phyloP scores from a whole-genome alignment of 345 rosid genomes.

The Rhodomyrtus tomentosa region DNA sequence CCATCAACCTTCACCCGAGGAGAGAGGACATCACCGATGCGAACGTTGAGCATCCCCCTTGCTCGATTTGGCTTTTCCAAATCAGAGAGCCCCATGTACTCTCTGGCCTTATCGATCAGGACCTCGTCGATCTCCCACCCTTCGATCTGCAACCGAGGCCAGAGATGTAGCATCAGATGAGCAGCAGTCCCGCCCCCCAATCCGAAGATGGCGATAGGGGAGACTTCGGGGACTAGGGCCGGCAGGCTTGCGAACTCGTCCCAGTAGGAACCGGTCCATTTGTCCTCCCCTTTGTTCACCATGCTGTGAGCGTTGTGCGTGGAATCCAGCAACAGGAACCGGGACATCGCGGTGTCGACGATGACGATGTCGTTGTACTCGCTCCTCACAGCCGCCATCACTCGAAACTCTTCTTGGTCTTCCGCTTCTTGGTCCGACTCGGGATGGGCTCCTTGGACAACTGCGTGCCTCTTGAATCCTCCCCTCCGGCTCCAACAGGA shows the following conservation, averaged over 20 bases:
- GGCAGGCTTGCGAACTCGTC: conserved; percentile 79
- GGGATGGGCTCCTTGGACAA: background rate
- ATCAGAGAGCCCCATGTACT: conserved; percentile 51
- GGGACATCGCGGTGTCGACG: conserved; percentile 45
- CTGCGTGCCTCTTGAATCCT: background rate
- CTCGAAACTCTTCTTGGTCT: conserved; percentile 40
- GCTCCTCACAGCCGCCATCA: conserved; percentile 44
- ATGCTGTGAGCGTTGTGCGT: conserved; percentile 78
- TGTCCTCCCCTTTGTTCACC: conserved; percentile 40
- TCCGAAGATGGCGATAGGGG: conserved; percentile 73
- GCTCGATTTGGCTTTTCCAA: conserved; percentile 42
- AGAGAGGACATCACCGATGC: conserved; percentile 48
- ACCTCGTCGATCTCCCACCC: conserved; percentile 27
- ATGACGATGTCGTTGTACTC: conserved; percentile 62
- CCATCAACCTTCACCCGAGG: conserved; percentile 9
- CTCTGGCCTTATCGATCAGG: conserved; percentile 54
- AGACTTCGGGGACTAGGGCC: conserved; percentile 57
- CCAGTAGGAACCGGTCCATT: conserved; percentile 81
- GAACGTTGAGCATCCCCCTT: conserved; percentile 52
- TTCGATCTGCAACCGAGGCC: conserved; percentile 68
- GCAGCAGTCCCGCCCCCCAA: conserved; percentile 96
- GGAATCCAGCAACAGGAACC: conserved; percentile 74
- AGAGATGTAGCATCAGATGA: conserved; percentile 59
- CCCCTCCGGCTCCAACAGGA: background rate
- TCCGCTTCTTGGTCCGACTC: background rate